Conservation (phyloP, 345 rosid species). For the Fremontodendron californicum region DNA sequence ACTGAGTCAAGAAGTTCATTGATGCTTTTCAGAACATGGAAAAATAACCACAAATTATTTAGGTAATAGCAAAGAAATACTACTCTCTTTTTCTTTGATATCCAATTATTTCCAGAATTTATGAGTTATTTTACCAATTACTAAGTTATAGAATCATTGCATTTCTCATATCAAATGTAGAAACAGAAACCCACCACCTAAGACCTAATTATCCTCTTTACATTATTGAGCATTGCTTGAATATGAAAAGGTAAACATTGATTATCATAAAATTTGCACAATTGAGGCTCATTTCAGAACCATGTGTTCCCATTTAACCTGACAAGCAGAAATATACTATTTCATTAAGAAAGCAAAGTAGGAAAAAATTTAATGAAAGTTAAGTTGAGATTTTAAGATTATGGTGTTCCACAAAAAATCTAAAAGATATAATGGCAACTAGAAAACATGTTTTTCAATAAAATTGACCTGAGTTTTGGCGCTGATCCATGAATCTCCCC, state of each 20-base stretch:
- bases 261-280: not conserved
- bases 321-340: not conserved
- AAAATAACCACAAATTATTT: not conserved
- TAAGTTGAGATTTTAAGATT: not conserved
- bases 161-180: not conserved
- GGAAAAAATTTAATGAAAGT: not conserved
- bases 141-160: not conserved
- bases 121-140: not conserved
- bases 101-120: not conserved
- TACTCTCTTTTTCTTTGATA: not conserved
- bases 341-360: not conserved
- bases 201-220: not conserved
- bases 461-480: constrained; percentile 58
- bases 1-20: not conserved
- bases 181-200: not conserved
- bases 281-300: not conserved
- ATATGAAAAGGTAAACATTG: not conserved
- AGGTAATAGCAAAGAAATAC: not conserved
- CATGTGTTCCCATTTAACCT: not conserved
- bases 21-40: not conserved
- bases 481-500: constrained; percentile 70
- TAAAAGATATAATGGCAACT: not conserved
- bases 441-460: not conserved
- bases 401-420: not conserved
- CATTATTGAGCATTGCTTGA: not conserved